Evolutionary conservation across 2,329 filamentous ascomycete genomes (phyloP).

Genomic region (Colletotrichum incanum): DNA sequence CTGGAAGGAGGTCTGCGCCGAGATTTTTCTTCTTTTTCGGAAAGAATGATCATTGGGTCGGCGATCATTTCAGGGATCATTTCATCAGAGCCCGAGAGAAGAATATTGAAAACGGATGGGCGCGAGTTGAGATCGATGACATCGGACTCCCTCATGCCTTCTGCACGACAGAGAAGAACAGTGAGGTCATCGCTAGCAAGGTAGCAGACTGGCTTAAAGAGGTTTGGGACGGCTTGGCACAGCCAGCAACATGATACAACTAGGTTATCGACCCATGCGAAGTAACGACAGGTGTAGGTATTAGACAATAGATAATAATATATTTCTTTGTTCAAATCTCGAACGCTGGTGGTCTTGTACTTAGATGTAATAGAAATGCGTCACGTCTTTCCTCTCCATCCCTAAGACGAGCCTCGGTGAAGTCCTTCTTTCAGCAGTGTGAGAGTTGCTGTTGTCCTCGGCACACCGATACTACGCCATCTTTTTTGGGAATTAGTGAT

Average conservation of each 20-base stretch:
- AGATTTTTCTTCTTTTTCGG: conserved; percentile 75
- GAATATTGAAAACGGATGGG: conserved; percentile 55
- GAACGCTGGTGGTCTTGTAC: conserved; percentile 4
- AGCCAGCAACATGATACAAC: not conserved
- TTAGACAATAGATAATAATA: conserved; percentile 32
- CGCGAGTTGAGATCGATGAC: conserved; percentile 69
- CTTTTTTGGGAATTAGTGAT: not conserved
- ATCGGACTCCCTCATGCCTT: conserved; percentile 73
- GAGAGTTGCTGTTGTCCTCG: not conserved
- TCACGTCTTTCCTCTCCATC: not conserved
- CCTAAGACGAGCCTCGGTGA: too few species aligned
- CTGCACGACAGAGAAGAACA: conserved; percentile 58
- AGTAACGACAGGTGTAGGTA: not conserved
- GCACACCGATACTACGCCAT: not conserved
- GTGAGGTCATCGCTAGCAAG: conserved; percentile 31
- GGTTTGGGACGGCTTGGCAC: conserved; percentile 26
- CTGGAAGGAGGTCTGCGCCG: conserved; percentile 49
- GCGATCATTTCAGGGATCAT: conserved; percentile 67
- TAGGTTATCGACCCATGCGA: not conserved
- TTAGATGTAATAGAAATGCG: not conserved
- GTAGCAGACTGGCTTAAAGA: conserved; percentile 38
- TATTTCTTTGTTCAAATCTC: not conserved
- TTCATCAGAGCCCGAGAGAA: conserved; percentile 65
- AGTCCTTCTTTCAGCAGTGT: not conserved
- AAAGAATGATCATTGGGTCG: conserved; percentile 75